phyloP scores from a whole-genome alignment of 2,329 filamentous ascomycete genomes.

The Decorospora gaudefroyi region DNA sequence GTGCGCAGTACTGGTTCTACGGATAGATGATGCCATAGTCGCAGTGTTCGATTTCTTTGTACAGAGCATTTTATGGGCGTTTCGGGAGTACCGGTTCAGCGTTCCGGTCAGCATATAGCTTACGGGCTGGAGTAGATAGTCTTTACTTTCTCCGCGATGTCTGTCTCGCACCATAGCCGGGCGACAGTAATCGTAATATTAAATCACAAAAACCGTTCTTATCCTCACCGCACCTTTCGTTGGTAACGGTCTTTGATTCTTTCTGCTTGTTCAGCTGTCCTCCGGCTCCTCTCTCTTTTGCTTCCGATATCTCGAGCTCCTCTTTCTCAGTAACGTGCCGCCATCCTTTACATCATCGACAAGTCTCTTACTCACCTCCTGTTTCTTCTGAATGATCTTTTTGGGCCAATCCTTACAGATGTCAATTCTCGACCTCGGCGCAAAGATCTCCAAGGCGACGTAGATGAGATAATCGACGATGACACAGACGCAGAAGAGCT shows the following conservation, averaged over 20 bases:
- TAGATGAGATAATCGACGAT: slow-evolving; percentile 93
- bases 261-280: slow-evolving; percentile 16
- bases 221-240: neutral
- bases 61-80: slow-evolving; percentile 45
- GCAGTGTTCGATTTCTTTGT: slow-evolving; percentile 18
- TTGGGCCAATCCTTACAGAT: slow-evolving; percentile 90
- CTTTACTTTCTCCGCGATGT: slow-evolving; percentile 25
- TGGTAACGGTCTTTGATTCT: neutral
- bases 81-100: slow-evolving; percentile 21
- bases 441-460: slow-evolving; percentile 83
- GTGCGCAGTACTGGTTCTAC: slow-evolving; percentile 75
- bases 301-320: slow-evolving; percentile 35
- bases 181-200: slow-evolving; percentile 29
- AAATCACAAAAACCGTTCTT: slow-evolving; percentile 14
- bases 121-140: slow-evolving; percentile 25
- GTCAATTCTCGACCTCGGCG: slow-evolving; percentile 83
- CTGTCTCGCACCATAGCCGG: slow-evolving; percentile 21
- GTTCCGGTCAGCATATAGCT: slow-evolving; percentile 17
- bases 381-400: slow-evolving; percentile 55
- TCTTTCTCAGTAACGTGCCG: slow-evolving; percentile 25
- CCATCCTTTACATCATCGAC: slow-evolving; percentile 15
- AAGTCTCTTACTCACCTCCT: slow-evolving; percentile 17
- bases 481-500: slow-evolving; percentile 92
- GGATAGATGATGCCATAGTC: slow-evolving; percentile 18
- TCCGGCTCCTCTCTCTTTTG: slow-evolving; percentile 28